Base-by-base conservation (phyloP, 2,329 filamentous ascomycete species). In the Hirsutella rhossiliensis region DNA sequence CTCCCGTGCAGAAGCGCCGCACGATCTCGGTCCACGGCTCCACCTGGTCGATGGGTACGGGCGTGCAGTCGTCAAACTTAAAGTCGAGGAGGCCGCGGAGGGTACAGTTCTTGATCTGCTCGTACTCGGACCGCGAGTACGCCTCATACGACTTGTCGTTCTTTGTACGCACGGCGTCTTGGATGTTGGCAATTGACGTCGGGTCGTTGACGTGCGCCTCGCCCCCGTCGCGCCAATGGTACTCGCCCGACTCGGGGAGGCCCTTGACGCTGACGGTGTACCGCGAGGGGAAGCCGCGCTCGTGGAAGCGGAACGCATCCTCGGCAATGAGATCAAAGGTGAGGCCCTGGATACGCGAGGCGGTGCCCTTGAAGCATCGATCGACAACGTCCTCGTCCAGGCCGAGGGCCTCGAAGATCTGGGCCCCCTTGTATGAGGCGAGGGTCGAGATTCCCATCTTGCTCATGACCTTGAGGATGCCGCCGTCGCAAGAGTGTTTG, bases 371-470 rank as follows among this genome's bases (percentile, higher is more conserved):
- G 69, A 97, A 97, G 73, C 89, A 96, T 54, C 87, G 82, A 61
- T 97, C 89, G 43, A 97, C 86, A 40, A 97, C 89, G 18, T 76
- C 75, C 62, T 95, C 89, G 57, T 96, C 89, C 30, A 96, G 81
- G 66, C 90, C 90, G 38, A 97, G 82, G 41, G 89, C 88, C 63
- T 97, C 90, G 54, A 96, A 97, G 51, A 97, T 97, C 69, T 97
- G 90, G 45, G 90, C 90, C 59, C 90, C 90, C 73, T 97, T 97
- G 73, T 97, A 97, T 53, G 84, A 90, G 58, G 90, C 87, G 39
- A 97, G 73, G 29, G 90, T 97, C 7, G 90, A 96, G 51, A 97
- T 97, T 70, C 90, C 90, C 90, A 97, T 97, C 74, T 97, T 97
- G 64, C 84, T 92, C 90, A 97, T 97, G 62, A 97, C 90, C 67